phyloP scores from a whole-genome alignment of 179 eudicot genomes.

The Gypsophila paniculata region DNA sequence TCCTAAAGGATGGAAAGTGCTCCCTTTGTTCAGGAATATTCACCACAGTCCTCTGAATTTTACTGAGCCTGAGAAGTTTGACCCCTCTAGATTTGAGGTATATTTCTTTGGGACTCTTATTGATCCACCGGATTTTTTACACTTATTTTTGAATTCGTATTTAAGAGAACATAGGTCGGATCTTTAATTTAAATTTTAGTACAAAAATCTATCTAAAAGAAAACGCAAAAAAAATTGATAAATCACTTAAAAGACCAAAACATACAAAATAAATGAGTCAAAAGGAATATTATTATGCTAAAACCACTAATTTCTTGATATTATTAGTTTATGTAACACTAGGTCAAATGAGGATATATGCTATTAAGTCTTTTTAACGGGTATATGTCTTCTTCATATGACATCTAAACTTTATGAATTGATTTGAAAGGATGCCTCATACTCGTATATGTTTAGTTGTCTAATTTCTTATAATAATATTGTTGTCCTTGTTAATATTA shows the following conservation, averaged over 20 bases:
- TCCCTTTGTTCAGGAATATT: constrained; percentile 80
- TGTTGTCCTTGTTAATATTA: background rate
- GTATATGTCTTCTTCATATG: background rate
- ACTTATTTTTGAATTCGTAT: no score
- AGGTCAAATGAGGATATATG: constrained; percentile 9
- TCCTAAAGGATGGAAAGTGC: constrained; percentile 91
- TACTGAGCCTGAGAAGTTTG: constrained; percentile 70
- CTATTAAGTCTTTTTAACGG: background rate
- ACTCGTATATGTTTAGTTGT: background rate
- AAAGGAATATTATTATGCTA: background rate
- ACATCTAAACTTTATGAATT: constrained; percentile 18
- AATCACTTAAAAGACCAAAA: no score
- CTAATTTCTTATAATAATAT: background rate
- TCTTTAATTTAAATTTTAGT: no score
- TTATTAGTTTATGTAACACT: constrained; percentile 36
- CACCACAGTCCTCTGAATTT: constrained; percentile 63
- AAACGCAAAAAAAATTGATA: no score
- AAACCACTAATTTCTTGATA: no score
- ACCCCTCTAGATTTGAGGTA: constrained; percentile 94
- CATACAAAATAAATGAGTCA: no score
- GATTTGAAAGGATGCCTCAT: background rate
- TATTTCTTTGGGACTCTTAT: background rate
- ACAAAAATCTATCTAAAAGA: no score
- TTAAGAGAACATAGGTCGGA: no score
- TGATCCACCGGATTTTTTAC: no score